Conservation (phyloP, 441 rosid species). For the Isatis lusitanica region DNA sequence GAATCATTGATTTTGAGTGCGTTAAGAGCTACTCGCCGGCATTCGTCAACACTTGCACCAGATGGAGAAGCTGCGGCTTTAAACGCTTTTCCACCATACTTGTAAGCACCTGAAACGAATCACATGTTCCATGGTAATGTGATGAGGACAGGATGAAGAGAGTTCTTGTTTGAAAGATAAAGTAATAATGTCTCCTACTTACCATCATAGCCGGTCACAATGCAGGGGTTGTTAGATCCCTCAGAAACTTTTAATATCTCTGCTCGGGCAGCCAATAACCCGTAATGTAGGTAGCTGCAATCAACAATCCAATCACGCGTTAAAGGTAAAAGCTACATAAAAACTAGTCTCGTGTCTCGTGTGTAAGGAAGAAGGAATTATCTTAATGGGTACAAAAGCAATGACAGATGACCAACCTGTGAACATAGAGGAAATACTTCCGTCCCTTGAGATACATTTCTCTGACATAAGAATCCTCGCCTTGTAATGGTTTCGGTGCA, state of each 20-base stretch:
- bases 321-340: not conserved
- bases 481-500: conserved; percentile 62
- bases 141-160: not conserved
- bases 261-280: conserved; percentile 93
- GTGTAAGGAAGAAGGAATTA: conserved; percentile 1
- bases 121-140: not conserved
- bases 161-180: not conserved
- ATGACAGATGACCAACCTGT: conserved; percentile 55
- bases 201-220: conserved; percentile 82
- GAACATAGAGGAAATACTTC: conserved; percentile 87
- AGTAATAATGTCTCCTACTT: conserved; percentile 15
- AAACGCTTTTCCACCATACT: conserved; percentile 68
- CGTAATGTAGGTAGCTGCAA: conserved; percentile 88
- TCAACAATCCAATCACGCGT: conserved; percentile 24
- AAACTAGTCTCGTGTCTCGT: not conserved
- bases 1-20: conserved; percentile 85
- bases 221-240: conserved; percentile 73
- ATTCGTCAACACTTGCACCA: conserved; percentile 72
- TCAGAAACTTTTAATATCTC: conserved; percentile 76
- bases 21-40: conserved; percentile 63
- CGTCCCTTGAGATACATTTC: conserved; percentile 80
- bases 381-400: conserved; percentile 4
- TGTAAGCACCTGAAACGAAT: conserved; percentile 58
- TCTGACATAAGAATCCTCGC: conserved; percentile 79
- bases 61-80: conserved; percentile 66